Percentiles rank a stretch among this genome's conserved stretches.
These are phyloP conservation scores for Astrothelium macrocarpum DNA, from an alignment of 495 filamentous ascomycete species.

Conservation along the genomic window DNA sequence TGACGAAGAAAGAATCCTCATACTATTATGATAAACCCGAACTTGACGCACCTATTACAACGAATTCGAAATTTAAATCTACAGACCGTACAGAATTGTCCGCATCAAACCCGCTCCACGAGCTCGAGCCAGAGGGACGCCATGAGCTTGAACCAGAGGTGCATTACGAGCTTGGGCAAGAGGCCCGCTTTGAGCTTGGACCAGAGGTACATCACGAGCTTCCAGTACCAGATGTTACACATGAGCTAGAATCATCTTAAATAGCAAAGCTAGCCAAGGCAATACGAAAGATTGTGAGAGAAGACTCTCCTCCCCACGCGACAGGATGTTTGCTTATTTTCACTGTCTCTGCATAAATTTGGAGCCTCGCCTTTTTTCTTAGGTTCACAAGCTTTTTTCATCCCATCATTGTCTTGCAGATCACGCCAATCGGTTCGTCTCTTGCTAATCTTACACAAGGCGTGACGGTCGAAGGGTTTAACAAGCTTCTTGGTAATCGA, in stretches of 20 bases:
- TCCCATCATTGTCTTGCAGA: too few relatives aligned
- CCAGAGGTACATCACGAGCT: background rate
- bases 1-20: background rate
- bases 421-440: too few relatives aligned
- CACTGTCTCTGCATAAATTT: too few relatives aligned
- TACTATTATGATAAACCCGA: background rate
- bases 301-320: too few relatives aligned
- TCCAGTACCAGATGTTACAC: background rate
- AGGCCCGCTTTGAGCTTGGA: background rate
- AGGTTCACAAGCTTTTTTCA: too few relatives aligned
- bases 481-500: too few relatives aligned
- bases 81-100: background rate
- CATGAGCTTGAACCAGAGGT: slow-evolving; percentile 1
- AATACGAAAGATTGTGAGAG: too few relatives aligned
- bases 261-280: too few relatives aligned
- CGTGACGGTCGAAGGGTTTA: too few relatives aligned
- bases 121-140: background rate
- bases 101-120: background rate
- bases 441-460: too few relatives aligned
- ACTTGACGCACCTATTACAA: background rate
- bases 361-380: too few relatives aligned
- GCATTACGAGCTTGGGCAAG: background rate
- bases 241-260: background rate
- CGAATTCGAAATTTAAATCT: background rate
- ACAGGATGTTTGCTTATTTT: too few relatives aligned